These are phyloP conservation scores for Lachancea sp. DNA, from an alignment of 805 yeast species.

Conservation along the genomic window DNA sequence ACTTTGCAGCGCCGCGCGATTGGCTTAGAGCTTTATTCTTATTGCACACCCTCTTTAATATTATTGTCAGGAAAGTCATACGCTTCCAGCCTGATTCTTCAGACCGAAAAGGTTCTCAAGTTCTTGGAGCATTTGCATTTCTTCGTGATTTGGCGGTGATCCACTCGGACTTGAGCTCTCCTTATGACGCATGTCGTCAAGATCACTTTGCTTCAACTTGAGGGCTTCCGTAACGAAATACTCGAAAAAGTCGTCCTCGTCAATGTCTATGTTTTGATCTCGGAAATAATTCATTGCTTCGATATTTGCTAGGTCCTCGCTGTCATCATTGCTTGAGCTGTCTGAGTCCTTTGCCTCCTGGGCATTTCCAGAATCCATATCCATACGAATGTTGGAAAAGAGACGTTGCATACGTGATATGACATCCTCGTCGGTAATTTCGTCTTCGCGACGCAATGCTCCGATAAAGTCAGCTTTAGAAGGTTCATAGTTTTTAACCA, in stretches of 20 bases:
- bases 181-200: conserved; percentile 33
- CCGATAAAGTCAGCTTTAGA: conserved; percentile 1
- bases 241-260: conserved; percentile 67
- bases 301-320: conserved; percentile 13
- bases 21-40: no score
- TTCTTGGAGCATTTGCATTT: neutral
- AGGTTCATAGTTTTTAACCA: neutral
- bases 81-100: neutral
- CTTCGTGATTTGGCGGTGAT: neutral
- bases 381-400: conserved; percentile 1
- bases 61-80: neutral
- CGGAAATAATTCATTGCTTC: conserved; percentile 27
- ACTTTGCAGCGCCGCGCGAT: neutral
- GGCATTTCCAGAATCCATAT: conserved; percentile 6
- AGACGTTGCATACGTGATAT: conserved; percentile 1
- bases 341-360: conserved; percentile 2
- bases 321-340: conserved; percentile 4
- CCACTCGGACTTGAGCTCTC: neutral
- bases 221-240: conserved; percentile 52
- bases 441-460: conserved; percentile 1
- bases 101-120: neutral
- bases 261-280: conserved; percentile 40
- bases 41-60: no score
- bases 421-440: neutral
- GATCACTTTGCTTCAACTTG: conserved; percentile 40